Percentiles rank a stretch among this genome's conserved stretches.
Evolutionary conservation across 2,329 filamentous ascomycete genomes (phyloP).

Genomic region (Epicoccum nigrum): DNA sequence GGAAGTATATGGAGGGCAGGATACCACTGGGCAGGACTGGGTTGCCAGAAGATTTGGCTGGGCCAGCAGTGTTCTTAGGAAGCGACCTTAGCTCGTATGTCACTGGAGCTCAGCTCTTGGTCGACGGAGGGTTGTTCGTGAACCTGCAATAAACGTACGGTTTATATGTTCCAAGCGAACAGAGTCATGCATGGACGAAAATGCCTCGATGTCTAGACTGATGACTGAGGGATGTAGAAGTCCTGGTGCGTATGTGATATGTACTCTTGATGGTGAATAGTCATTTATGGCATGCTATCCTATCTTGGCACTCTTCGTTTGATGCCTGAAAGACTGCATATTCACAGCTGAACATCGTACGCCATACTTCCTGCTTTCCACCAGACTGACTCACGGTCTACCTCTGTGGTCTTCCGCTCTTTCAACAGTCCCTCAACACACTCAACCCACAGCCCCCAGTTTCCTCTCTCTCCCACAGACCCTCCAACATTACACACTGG

Average conservation of each 20-base stretch:
- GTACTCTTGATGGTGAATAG: too few relatives aligned
- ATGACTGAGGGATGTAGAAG: too few relatives aligned
- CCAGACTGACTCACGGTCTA: conserved; percentile 72
- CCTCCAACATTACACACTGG: conserved; percentile 80
- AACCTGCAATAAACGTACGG: conserved; percentile 61
- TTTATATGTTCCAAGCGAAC: background rate
- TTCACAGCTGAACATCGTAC: conserved; percentile 55
- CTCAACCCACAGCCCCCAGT: conserved; percentile 77
- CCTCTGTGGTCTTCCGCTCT: conserved; percentile 58
- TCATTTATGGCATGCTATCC: too few relatives aligned
- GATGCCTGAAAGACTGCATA: too few relatives aligned
- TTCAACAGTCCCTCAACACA: conserved; percentile 71
- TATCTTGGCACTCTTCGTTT: too few relatives aligned
- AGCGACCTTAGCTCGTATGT: conserved; percentile 66
- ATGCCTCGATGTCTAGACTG: too few relatives aligned
- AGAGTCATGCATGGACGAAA: too few relatives aligned
- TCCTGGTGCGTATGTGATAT: too few relatives aligned
- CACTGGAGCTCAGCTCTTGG: conserved; percentile 80
- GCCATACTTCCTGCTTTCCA: conserved; percentile 73
- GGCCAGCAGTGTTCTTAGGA: conserved; percentile 84
- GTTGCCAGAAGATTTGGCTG: conserved; percentile 71
- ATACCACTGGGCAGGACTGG: conserved; percentile 69
- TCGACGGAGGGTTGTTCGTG: conserved; percentile 89
- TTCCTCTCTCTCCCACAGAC: conserved; percentile 56
- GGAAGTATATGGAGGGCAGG: conserved; percentile 77